Percentiles rank a stretch among this genome's conserved stretches.
Conservation (phyloP, 495 filamentous ascomycete genomes). For the Letharia columbiana region DNA sequence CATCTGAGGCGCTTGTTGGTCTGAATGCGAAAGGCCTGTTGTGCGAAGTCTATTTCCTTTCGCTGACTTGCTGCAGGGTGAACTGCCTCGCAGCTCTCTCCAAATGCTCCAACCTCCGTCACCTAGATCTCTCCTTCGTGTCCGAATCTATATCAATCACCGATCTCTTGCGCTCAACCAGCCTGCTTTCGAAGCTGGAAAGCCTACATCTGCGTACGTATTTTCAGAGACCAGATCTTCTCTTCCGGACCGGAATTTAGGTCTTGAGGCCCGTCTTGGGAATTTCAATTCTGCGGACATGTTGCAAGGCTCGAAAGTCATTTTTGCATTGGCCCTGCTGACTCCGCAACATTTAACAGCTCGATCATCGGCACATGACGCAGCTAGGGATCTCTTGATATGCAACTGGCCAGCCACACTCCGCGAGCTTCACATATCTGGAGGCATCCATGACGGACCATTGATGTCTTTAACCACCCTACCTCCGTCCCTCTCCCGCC, state of each 20-base stretch:
- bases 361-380: conserved; percentile 33
- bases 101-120: conserved; percentile 48
- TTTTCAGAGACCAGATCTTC: no score
- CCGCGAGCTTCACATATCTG: conserved; percentile 16
- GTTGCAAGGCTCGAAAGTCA: background rate
- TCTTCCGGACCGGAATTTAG: background rate
- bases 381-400: background rate
- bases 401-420: conserved; percentile 14
- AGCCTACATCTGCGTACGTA: conserved; percentile 42
- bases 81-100: conserved; percentile 56
- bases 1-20: conserved; percentile 9
- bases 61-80: conserved; percentile 30
- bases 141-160: conserved; percentile 44
- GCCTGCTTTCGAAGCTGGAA: conserved; percentile 39
- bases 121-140: conserved; percentile 54
- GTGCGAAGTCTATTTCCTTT: background rate
- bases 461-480: background rate
- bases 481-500: conserved; percentile 2
- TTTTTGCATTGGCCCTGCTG: background rate
- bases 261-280: background rate
- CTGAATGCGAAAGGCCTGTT: background rate
- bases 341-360: conserved; percentile 20
- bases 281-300: background rate
- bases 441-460: conserved; percentile 8
- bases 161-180: conserved; percentile 45